A percentile compares a stretch with the other conserved stretches of the same genome.
Evolutionary conservation across 345 rosid species (phyloP).

Genomic region (Populus nigra): DNA sequence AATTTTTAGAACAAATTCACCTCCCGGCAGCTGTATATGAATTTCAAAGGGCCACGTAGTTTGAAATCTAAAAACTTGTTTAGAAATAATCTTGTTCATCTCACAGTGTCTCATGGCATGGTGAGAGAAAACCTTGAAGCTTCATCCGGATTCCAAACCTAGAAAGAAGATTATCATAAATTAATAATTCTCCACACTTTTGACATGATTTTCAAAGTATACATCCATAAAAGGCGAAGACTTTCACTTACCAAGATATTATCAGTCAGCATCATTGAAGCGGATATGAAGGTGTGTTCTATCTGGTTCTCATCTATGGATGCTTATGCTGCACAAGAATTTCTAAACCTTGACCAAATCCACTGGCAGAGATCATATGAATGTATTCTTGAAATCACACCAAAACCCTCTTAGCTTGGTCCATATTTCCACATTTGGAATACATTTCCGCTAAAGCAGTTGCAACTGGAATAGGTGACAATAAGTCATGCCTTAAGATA

Average conservation of each 20-base stretch:
- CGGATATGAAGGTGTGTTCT: constrained; percentile 34
- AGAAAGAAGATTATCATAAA: constrained; percentile 48
- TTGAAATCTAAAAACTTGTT: constrained; percentile 4
- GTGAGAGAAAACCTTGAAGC: constrained; percentile 34
- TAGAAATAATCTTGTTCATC: background rate
- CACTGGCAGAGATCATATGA: constrained; percentile 46
- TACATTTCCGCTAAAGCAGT: constrained; percentile 68
- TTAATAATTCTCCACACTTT: constrained; percentile 46
- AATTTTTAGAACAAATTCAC: constrained; percentile 41
- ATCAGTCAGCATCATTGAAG: no score
- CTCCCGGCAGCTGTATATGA: constrained; percentile 49
- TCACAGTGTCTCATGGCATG: background rate
- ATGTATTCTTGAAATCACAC: constrained; percentile 24
- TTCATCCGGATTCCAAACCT: constrained; percentile 38
- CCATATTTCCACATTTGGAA: constrained; percentile 58
- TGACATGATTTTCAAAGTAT: constrained; percentile 27
- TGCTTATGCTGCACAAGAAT: constrained; percentile 32
- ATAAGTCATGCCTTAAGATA: constrained; percentile 40
- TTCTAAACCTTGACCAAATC: constrained; percentile 37
- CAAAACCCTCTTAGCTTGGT: constrained; percentile 42
- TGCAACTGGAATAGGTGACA: constrained; percentile 25
- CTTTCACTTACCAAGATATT: constrained; percentile 41
- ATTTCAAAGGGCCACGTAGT: constrained; percentile 42
- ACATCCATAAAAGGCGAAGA: constrained; percentile 35
- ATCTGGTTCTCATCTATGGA: constrained; percentile 43